Evolutionary conservation across 495 filamentous ascomycete species (phyloP), one percentile per base, ranked within the genome.

Genomic region (Recurvomyces mirabilis): DNA sequence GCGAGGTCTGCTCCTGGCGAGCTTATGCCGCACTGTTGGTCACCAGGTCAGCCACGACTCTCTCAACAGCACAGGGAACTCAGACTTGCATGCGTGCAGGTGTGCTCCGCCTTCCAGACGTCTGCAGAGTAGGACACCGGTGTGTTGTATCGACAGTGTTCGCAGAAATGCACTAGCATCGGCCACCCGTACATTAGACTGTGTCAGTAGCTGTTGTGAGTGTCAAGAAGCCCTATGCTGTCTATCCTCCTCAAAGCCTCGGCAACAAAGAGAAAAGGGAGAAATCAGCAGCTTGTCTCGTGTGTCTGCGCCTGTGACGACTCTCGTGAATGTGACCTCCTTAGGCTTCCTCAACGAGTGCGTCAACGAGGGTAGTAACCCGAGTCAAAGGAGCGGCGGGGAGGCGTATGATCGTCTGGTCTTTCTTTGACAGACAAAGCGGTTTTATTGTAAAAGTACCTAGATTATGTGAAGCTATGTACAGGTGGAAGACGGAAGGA

Each of bases 91-190:
- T 65, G 59, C 14, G 39, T 50, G 53, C 62, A 65, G 25, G 38
- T 43, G 29, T 62, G 45, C 30, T 60, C 57, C 43, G 60, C 52
- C 40, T 54, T 56, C 52, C 63, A 65, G 34, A 62, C 59, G 29
- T 54, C 57, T 34, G 60, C 43, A 45, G 60, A 58, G 35, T 60
- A 65, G 17, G 53, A 49, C 14, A 65, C 46, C 26, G 62, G 49
- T 25, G 62, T 63, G 41, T 58, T 60, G 39, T 60, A 60, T 21
- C 48, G 41, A 44, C 62, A 65, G 41, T 40, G 33, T 22, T 44
- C 47, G 52, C 62, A 65, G 45, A 56, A 56, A 42, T 63, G 60
- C 18, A 63, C 53, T n/a, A 65, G 58, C 26, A 62, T 31, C 20
- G 63, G 59, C 37, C 49, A 52, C 12, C 30, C 38, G 37, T 41